These are phyloP conservation scores for Salix brachista DNA, from an alignment of 345 rosid genomes.

Conservation along the genomic window DNA sequence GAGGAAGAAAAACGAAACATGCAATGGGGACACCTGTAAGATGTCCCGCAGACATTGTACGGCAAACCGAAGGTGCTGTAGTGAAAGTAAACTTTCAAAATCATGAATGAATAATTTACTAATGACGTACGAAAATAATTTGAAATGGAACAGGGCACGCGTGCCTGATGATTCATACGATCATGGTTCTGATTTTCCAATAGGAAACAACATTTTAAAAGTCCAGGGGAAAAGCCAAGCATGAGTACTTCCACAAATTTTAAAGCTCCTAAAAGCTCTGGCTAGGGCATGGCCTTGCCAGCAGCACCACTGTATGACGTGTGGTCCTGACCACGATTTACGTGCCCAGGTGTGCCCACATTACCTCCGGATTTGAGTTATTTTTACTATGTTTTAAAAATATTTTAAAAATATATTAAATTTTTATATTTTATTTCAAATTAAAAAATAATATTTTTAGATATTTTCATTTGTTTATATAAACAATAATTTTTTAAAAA, in stretches of 20 bases:
- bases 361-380: background rate
- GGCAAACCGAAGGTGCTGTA: background rate
- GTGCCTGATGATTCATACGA: conserved; percentile 4
- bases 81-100: background rate
- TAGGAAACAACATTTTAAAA: background rate
- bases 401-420: too few relatives aligned
- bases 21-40: too few relatives aligned
- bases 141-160: background rate
- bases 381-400: too few relatives aligned
- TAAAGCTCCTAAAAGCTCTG: background rate
- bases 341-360: background rate
- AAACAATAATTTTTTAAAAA: too few relatives aligned
- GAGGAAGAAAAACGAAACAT: too few relatives aligned
- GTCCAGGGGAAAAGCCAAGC: background rate
- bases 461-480: too few relatives aligned
- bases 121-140: conserved; percentile 8
- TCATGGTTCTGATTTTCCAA: conserved; percentile 1
- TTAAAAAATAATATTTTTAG: too few relatives aligned
- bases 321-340: background rate
- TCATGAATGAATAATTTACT: background rate
- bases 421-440: too few relatives aligned
- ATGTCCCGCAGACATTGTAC: too few relatives aligned
- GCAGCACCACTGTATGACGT: background rate
- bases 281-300: background rate
- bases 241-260: background rate